phyloP scores from a whole-genome alignment of 805 yeast species.

The Saccharomyces mikatae region DNA sequence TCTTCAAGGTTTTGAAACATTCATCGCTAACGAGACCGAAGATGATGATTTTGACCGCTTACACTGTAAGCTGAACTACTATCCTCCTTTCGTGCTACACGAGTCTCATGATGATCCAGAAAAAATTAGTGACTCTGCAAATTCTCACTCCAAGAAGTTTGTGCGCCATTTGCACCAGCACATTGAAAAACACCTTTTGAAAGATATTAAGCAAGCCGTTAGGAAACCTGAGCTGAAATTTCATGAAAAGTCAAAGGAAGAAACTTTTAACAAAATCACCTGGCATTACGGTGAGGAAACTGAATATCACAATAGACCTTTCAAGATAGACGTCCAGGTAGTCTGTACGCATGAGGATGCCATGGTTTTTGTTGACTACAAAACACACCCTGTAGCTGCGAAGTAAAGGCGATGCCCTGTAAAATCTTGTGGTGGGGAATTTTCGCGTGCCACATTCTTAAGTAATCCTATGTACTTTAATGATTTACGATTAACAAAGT shows the following conservation, averaged over 20 bases:
- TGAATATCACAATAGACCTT: constrained; percentile 52
- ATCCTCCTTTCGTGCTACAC: constrained; percentile 66
- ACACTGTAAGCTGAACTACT: constrained; percentile 58
- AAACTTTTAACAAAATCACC: constrained; percentile 41
- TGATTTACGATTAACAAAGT: background rate
- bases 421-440: background rate
- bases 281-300: constrained; percentile 61
- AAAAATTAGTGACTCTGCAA: constrained; percentile 63
- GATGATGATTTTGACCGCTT: constrained; percentile 66
- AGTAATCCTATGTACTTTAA: background rate
- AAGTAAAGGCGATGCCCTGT: background rate
- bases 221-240: constrained; percentile 46
- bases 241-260: constrained; percentile 42
- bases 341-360: constrained; percentile 62
- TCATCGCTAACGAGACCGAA: constrained; percentile 63
- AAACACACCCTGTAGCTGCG: constrained; percentile 38
- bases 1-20: constrained; percentile 55
- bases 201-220: constrained; percentile 54
- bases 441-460: background rate
- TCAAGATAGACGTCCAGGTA: constrained; percentile 57
- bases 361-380: constrained; percentile 56
- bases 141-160: constrained; percentile 63
- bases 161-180: constrained; percentile 72
- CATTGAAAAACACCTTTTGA: constrained; percentile 59
- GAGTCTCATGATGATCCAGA: constrained; percentile 65